A percentile compares a stretch with the other conserved stretches of the same genome.
Evolutionary conservation across 164 flowering plant species (phyloP).

Genomic region (Berberis thunbergii): DNA sequence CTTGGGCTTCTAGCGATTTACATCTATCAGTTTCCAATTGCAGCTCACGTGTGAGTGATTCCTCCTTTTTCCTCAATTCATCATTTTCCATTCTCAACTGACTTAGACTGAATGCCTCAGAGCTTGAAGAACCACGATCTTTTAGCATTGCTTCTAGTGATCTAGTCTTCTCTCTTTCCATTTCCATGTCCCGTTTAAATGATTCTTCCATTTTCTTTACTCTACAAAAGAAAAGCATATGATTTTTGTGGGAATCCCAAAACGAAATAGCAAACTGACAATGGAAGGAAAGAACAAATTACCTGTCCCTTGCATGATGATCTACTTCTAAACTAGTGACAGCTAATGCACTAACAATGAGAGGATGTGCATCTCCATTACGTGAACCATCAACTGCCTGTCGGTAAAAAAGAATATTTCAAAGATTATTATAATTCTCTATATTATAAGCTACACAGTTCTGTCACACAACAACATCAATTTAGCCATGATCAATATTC

Average conservation of each 20-base stretch:
- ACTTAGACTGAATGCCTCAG: constrained; percentile 9
- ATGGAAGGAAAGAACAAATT: no score
- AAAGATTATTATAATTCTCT: no score
- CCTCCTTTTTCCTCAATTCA: constrained; percentile 32
- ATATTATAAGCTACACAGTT: no score
- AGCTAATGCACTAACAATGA: constrained; percentile 8
- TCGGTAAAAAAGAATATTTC: neutral
- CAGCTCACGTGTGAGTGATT: constrained; percentile 24
- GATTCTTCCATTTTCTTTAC: constrained; percentile 36
- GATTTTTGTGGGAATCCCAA: neutral
- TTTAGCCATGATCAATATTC: no score
- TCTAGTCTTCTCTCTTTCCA: constrained; percentile 37
- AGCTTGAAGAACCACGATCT: constrained; percentile 4
- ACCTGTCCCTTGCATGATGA: constrained; percentile 50
- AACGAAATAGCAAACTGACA: neutral
- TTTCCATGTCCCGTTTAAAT: constrained; percentile 25
- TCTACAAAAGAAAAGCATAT: constrained; percentile 20
- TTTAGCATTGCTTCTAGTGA: constrained; percentile 44
- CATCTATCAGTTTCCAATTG: constrained; percentile 40
- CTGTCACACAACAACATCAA: no score
- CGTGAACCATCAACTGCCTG: constrained; percentile 20
- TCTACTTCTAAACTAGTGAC: constrained; percentile 26
- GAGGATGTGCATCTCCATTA: constrained; percentile 8
- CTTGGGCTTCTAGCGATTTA: constrained; percentile 47
- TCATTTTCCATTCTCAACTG: constrained; percentile 47